Evolutionary conservation across 2,329 filamentous ascomycete species (phyloP).

Genomic region (Sporothrix mexicana): DNA sequence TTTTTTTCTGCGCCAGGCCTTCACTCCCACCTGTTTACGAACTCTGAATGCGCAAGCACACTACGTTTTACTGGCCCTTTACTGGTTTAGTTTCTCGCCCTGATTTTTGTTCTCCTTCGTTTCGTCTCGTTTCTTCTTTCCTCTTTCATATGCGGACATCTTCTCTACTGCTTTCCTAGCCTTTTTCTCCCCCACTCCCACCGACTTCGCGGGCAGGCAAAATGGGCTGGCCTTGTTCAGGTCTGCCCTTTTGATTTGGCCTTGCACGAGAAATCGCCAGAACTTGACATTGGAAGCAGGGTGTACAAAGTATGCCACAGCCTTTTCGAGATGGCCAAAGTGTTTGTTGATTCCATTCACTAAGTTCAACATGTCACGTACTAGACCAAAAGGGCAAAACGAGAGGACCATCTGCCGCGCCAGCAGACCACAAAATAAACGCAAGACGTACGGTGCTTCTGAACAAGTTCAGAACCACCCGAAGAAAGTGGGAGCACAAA

Average conservation of each 20-base stretch:
- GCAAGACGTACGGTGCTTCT: no score
- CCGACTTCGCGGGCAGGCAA: conserved; percentile 19
- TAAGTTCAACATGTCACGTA: no score
- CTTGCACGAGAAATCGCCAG: background rate
- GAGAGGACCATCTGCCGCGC: background rate
- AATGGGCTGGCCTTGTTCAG: background rate
- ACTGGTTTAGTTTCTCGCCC: background rate
- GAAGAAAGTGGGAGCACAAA: no score
- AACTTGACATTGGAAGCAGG: no score
- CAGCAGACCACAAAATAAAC: conserved; percentile 14
- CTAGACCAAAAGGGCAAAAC: no score
- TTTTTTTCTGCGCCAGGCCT: background rate
- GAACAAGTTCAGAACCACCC: no score
- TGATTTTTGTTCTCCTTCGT: background rate
- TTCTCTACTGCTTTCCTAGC: no score
- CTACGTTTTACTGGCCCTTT: background rate
- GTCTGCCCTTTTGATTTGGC: background rate
- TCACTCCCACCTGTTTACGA: background rate
- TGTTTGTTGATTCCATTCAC: background rate
- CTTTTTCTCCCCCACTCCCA: background rate
- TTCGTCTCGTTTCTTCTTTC: no score
- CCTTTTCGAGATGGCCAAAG: no score
- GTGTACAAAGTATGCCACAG: no score
- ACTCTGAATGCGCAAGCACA: background rate
- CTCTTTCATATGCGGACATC: background rate